Evolutionary conservation across 495 filamentous ascomycete genomes (phyloP).

Genomic region (Chlorociboria aeruginascens): DNA sequence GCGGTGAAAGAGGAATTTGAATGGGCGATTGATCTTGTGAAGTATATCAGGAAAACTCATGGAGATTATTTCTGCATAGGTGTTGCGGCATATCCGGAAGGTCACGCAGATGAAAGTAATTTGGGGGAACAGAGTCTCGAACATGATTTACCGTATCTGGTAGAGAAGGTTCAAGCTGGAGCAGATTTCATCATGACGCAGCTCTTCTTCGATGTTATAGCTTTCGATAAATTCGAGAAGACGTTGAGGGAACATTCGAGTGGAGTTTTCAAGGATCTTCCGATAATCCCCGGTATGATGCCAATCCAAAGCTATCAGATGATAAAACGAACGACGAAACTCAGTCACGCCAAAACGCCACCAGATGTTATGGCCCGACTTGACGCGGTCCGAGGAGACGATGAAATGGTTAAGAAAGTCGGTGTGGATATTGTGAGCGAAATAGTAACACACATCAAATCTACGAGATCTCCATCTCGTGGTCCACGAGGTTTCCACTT

Average conservation of each 20-base stretch:
- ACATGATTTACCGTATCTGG: conserved; percentile 76
- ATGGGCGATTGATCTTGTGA: conserved; percentile 83
- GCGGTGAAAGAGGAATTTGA: conserved; percentile 63
- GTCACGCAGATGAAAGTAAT: conserved; percentile 84
- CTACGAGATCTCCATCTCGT: conserved; percentile 34
- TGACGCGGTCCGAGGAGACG: conserved; percentile 73
- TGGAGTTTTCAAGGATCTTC: conserved; percentile 74
- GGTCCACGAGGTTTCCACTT: conserved; percentile 82
- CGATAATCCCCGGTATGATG: conserved; percentile 93
- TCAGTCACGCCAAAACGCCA: conserved; percentile 79
- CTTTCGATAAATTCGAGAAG: conserved; percentile 68
- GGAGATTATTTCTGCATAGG: conserved; percentile 97
- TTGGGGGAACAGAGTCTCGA: conserved; percentile 62
- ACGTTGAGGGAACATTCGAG: conserved; percentile 71
- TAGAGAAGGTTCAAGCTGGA: conserved; percentile 83
- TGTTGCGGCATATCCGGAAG: conserved; percentile 90
- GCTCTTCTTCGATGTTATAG: conserved; percentile 81
- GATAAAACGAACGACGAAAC: conserved; percentile 86
- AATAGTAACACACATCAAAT: conserved; percentile 55
- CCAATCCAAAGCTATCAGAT: conserved; percentile 96
- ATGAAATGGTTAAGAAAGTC: conserved; percentile 76
- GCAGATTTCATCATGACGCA: conserved; percentile 99
- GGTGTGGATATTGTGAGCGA: conserved; percentile 63
- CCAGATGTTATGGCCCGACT: conserved; percentile 53
- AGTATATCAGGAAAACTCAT: conserved; percentile 73